phyloP scores from a whole-genome alignment of 2,329 filamentous ascomycete genomes.

The Aspergillus awamori region DNA sequence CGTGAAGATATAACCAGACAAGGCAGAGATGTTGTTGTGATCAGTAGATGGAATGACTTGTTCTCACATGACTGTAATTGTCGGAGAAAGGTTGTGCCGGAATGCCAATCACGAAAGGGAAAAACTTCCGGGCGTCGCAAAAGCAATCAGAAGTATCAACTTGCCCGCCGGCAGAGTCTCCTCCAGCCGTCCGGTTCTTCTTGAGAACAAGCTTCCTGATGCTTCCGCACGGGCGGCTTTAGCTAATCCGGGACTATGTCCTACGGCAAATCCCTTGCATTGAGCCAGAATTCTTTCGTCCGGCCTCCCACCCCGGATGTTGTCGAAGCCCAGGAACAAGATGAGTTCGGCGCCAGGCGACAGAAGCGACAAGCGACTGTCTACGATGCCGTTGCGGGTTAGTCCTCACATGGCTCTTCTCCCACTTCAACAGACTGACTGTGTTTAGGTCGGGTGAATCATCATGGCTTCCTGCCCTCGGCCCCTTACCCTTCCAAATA shows the following conservation, averaged over 20 bases:
- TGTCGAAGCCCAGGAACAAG: slow-evolving; percentile 1
- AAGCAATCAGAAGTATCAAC: background rate
- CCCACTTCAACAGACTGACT: slow-evolving; percentile 14
- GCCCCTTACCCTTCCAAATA: slow-evolving; percentile 30
- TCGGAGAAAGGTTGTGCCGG: slow-evolving; percentile 2
- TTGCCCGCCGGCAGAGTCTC: background rate
- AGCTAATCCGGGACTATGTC: slow-evolving; percentile 23
- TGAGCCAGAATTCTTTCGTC: slow-evolving; percentile 24
- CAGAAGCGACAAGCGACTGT: slow-evolving; percentile 49
- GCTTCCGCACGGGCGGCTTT: slow-evolving; percentile 17
- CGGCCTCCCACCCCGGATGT: slow-evolving; percentile 16
- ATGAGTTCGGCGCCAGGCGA: slow-evolving; percentile 16
- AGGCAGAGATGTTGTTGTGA: background rate
- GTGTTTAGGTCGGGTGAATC: slow-evolving; percentile 50
- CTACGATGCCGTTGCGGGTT: slow-evolving; percentile 63
- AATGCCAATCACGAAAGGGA: background rate
- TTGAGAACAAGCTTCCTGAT: slow-evolving; percentile 3
- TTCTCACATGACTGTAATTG: background rate
- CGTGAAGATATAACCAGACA: background rate
- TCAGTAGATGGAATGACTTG: background rate
- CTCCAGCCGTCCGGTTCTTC: background rate
- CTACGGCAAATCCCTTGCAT: slow-evolving; percentile 22
- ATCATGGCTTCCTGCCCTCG: slow-evolving; percentile 37
- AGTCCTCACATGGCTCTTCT: slow-evolving; percentile 2
- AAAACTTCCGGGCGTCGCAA: background rate